Evolutionary conservation across 2,329 filamentous ascomycete species (phyloP).

Genomic region (Penicillium sclerotigenum): DNA sequence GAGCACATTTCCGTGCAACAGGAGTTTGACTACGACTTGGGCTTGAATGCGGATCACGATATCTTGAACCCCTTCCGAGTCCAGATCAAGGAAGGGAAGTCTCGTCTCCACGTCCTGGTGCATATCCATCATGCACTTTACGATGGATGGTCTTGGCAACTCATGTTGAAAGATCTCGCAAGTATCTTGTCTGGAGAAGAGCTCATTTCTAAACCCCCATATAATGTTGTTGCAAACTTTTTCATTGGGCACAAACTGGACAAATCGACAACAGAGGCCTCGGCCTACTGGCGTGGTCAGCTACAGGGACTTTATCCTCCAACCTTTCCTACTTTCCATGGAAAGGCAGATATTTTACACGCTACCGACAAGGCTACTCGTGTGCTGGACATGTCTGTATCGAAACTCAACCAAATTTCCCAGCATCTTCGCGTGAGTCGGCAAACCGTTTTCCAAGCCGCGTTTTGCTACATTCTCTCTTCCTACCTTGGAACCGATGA

Average conservation of each 20-base stretch:
- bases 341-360: constrained; percentile 27
- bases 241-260: constrained; percentile 35
- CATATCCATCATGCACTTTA: constrained; percentile 80
- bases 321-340: constrained; percentile 59
- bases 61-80: constrained; percentile 61
- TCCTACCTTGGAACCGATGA: constrained; percentile 64
- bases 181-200: constrained; percentile 44
- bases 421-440: constrained; percentile 52
- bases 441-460: constrained; percentile 74
- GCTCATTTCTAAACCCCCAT: constrained; percentile 53
- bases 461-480: constrained; percentile 63
- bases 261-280: constrained; percentile 42
- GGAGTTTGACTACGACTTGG: constrained; percentile 41
- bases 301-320: constrained; percentile 57
- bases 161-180: constrained; percentile 66
- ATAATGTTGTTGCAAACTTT: constrained; percentile 56
- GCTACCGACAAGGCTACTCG: constrained; percentile 29
- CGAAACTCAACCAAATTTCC: constrained; percentile 38
- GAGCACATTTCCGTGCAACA: constrained; percentile 46
- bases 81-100: constrained; percentile 47
- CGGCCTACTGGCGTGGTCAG: constrained; percentile 67
- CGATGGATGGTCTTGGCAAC: constrained; percentile 88
- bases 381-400: constrained; percentile 36
- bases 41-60: constrained; percentile 32
- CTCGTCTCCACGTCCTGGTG: constrained; percentile 41